These are phyloP conservation scores for Globisporangium acanthophoron DNA, from an alignment of 352 stramenopile genomes.

Conservation along the genomic window DNA sequence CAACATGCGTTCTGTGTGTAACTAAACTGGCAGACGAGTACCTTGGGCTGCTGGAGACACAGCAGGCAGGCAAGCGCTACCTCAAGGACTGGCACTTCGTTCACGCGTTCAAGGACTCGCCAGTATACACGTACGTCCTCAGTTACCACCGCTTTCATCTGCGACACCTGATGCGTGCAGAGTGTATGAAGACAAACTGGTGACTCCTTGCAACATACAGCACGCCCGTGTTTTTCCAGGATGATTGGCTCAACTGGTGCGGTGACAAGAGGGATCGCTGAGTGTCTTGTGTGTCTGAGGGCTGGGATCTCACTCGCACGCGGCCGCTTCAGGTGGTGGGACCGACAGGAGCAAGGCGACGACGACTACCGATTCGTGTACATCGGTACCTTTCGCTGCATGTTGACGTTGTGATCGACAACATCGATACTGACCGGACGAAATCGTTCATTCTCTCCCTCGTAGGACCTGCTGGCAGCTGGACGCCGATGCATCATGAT, in stretches of 20 bases:
- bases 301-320: neutral
- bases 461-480: constrained; percentile 78
- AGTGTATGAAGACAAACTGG: neutral
- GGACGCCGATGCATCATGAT: constrained; percentile 93
- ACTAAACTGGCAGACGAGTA: constrained; percentile 40
- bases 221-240: constrained; percentile 80
- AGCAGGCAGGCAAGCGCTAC: constrained; percentile 50
- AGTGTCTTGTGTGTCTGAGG: neutral
- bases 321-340: constrained; percentile 54
- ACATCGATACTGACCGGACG: no score
- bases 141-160: neutral
- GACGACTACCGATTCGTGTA: constrained; percentile 98
- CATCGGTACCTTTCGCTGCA: constrained; percentile 44
- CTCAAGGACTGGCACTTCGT: constrained; percentile 88
- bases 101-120: constrained; percentile 38
- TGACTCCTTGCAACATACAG: constrained; percentile 18
- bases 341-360: constrained; percentile 47
- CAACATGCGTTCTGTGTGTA: neutral
- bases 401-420: neutral
- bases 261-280: neutral
- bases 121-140: constrained; percentile 46
- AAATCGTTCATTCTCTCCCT: constrained; percentile 11
- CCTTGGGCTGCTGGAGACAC: constrained; percentile 42
- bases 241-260: constrained; percentile 93
- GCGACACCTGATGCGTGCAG: neutral